Conservation (phyloP, 2,329 filamentous ascomycete genomes). For the Trichoderma sp. region DNA sequence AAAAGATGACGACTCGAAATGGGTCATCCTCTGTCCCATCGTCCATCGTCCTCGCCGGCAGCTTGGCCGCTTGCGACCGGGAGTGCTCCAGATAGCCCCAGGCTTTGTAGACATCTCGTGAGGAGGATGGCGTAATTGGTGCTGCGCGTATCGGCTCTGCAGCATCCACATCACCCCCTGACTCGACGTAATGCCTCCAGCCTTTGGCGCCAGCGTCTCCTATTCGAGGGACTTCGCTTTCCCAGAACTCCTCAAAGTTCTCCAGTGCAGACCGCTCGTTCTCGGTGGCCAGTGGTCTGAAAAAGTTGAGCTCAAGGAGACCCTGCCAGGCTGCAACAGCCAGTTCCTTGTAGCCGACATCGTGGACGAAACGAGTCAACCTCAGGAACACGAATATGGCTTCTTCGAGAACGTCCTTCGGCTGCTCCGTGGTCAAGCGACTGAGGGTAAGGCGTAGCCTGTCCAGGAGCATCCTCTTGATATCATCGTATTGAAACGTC, state of each 20-base stretch:
- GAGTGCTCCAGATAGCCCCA: conserved; percentile 60
- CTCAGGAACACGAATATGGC: conserved; percentile 72
- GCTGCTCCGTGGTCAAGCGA: conserved; percentile 7
- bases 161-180: conserved; percentile 43
- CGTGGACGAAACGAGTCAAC: conserved; percentile 70
- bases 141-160: conserved; percentile 42
- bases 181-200: conserved; percentile 62
- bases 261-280: conserved; percentile 37
- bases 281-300: conserved; percentile 51
- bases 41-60: conserved; percentile 75
- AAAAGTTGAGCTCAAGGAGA: conserved; percentile 71
- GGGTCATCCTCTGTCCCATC: conserved; percentile 77
- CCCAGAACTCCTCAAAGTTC: conserved; percentile 77
- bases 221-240: conserved; percentile 76
- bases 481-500: conserved; percentile 67
- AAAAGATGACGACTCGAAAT: conserved; percentile 77
- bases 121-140: conserved; percentile 31
- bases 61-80: conserved; percentile 50
- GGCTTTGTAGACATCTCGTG: conserved; percentile 51
- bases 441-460: conserved; percentile 45
- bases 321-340: conserved; percentile 83
- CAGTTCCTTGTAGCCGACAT: conserved; percentile 77
- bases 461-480: conserved; percentile 60
- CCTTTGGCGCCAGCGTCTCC: conserved; percentile 73
- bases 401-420: conserved; percentile 34